phyloP scores from a whole-genome alignment of 768 basidiomycete genomes.

The Pleurotus eryngii region DNA sequence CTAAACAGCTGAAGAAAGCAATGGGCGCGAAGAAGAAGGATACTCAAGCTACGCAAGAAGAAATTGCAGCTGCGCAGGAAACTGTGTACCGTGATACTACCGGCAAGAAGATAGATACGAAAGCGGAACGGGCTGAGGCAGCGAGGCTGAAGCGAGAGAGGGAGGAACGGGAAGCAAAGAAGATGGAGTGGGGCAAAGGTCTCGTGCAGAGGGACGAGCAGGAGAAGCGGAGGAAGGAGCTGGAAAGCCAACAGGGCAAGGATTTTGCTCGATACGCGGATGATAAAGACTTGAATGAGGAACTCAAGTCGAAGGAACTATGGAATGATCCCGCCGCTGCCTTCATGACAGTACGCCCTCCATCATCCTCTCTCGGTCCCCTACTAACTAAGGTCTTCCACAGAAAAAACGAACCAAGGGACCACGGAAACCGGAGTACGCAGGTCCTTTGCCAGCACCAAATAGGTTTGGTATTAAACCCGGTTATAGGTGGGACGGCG shows the following conservation, averaged over 20 bases:
- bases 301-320: constrained; percentile 71
- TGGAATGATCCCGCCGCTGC: constrained; percentile 99
- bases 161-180: constrained; percentile 83
- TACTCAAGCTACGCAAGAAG: constrained; percentile 43
- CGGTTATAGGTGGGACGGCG: constrained; percentile 98
- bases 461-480: constrained; percentile 96
- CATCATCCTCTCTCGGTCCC: neutral
- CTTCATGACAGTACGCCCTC: constrained; percentile 74
- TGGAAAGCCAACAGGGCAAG: constrained; percentile 63
- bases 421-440: constrained; percentile 80
- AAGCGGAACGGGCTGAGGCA: constrained; percentile 81
- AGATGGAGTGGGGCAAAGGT: constrained; percentile 99
- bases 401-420: constrained; percentile 77
- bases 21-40: constrained; percentile 38
- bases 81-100: constrained; percentile 92
- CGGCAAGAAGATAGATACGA: constrained; percentile 87
- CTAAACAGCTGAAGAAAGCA: constrained; percentile 69
- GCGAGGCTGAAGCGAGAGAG: constrained; percentile 74
- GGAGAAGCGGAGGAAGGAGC: constrained; percentile 59
- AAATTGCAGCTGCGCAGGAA: constrained; percentile 68
- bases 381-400: constrained; percentile 2
- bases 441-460: constrained; percentile 84
- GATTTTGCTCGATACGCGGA: constrained; percentile 79
- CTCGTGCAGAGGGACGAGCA: constrained; percentile 82
- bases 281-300: constrained; percentile 83